These are phyloP conservation scores for Liriodendron chinense DNA, from an alignment of 164 flowering plant species.

Conservation along the genomic window DNA sequence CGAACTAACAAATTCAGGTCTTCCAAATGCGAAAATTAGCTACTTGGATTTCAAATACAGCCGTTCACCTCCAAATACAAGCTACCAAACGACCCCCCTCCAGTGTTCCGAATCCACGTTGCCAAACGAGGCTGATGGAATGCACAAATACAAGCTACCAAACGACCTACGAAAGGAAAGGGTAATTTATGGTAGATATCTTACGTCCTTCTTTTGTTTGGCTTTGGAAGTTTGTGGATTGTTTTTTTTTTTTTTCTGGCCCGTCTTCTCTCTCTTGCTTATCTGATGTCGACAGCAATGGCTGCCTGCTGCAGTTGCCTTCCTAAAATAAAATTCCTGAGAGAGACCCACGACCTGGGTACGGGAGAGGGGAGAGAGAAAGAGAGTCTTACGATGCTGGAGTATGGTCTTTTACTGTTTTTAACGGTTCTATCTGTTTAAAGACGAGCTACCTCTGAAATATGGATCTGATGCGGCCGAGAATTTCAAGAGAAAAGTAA, in stretches of 20 bases:
- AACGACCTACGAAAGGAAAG: no score
- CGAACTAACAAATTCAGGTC: no score
- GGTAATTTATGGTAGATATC: no score
- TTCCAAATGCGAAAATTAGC: no score
- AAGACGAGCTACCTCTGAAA: background rate
- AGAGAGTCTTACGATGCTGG: background rate
- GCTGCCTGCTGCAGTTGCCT: background rate
- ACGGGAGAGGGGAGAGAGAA: background rate
- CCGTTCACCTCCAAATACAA: no score
- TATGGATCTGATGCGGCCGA: background rate
- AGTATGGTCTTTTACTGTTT: background rate
- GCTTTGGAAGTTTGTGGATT: background rate
- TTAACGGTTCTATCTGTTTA: background rate
- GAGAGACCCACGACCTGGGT: background rate
- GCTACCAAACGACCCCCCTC: no score
- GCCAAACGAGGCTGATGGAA: no score
- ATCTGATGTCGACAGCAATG: conserved; percentile 8
- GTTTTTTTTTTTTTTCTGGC: background rate
- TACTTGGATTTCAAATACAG: no score
- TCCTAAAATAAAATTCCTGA: background rate
- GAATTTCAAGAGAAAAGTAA: background rate
- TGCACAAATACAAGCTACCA: no score
- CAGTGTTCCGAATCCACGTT: no score
- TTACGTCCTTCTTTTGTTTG: background rate
- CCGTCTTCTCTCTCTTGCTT: background rate